Evolutionary conservation across 1,284 basidiomycete species (phyloP), one percentile per base, ranked within the genome.

Genomic region (Vanrija humicola): DNA sequence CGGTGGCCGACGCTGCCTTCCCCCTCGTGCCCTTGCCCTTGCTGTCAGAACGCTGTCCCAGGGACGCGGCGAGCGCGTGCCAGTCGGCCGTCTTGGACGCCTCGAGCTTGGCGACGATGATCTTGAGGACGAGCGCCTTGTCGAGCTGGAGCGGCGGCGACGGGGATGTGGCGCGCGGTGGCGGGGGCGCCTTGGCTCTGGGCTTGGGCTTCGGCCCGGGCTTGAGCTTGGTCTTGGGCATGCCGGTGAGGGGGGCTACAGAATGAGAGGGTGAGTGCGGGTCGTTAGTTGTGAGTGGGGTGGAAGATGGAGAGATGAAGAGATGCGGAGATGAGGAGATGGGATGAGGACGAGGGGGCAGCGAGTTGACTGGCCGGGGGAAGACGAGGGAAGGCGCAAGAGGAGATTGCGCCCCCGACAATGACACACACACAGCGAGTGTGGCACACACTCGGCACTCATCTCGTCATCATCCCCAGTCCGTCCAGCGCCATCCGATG

Each of bases 91-190:
- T 59, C 48, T 65, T 68, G 28, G 43, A 47, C 4, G 47, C 45
- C 23, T 67, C 66, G 39, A 72, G 57, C 51, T 66, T 65, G 42
- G 66, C 64, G 6, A 70, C n/a, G 39, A 69, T 46, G 34, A 69
- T 63, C 18, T 56, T 28, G 18, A 65, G 50, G 3, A 67, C 61
- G 40, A 66, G 59, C 1, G 50, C 40, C 38, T 69, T 69, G 45
- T 40, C 42, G 19, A 52, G 38, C 2, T 18, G 15, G 28, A 15
- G 26, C 9, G 25, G 26, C 2, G 18, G 3, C 6, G 43, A 28
- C 5, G 45, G 25, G 25, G 10, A 23, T 16, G 16, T 42, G 47
- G 10, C 16, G 19, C 23, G 15, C 44, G 42, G 6, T 10, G 28
- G 28, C 21, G 21, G 21, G 21, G 21, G 21, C 5, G 21, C 21